Evolutionary conservation across 2,329 filamentous ascomycete species (phyloP).

Genomic region (Thermoascus crustaceus): DNA sequence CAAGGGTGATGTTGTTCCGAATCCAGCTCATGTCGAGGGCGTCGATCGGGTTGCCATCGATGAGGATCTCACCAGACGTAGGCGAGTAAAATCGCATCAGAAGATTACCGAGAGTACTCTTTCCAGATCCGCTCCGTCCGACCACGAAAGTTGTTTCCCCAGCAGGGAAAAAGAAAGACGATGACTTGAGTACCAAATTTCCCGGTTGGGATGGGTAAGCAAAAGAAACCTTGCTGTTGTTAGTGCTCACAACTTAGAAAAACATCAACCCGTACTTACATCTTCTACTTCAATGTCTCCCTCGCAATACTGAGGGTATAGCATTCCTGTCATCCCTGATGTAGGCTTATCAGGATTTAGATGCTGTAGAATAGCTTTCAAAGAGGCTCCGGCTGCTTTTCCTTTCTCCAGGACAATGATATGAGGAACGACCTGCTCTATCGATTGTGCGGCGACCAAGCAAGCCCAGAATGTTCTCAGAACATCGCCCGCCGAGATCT

Average conservation of each 20-base stretch:
- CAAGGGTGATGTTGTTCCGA: slow-evolving; percentile 65
- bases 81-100: slow-evolving; percentile 70
- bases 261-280: slow-evolving; percentile 36
- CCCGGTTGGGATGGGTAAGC: slow-evolving; percentile 65
- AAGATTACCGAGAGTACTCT: slow-evolving; percentile 78
- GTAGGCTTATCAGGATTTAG: slow-evolving; percentile 10
- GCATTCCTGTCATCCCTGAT: slow-evolving; percentile 21
- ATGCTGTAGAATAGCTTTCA: slow-evolving; percentile 44
- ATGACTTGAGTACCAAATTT: slow-evolving; percentile 51
- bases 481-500: slow-evolving; percentile 56
- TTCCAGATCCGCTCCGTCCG: slow-evolving; percentile 81
- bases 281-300: slow-evolving; percentile 64
- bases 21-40: slow-evolving; percentile 63
- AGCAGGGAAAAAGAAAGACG: slow-evolving; percentile 61
- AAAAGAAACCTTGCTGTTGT: slow-evolving; percentile 58
- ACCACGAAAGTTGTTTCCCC: slow-evolving; percentile 72
- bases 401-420: slow-evolving; percentile 73
- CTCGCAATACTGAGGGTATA: slow-evolving; percentile 39
- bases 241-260: slow-evolving; percentile 4
- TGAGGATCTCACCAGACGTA: slow-evolving; percentile 52
- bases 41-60: slow-evolving; percentile 60
- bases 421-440: slow-evolving; percentile 68
- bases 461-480: slow-evolving; percentile 81
- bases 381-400: slow-evolving; percentile 59
- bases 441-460: slow-evolving; percentile 64